Evolutionary conservation across 495 filamentous ascomycete species (phyloP).

Genomic region (Podospora bellae-mahoneyi): DNA sequence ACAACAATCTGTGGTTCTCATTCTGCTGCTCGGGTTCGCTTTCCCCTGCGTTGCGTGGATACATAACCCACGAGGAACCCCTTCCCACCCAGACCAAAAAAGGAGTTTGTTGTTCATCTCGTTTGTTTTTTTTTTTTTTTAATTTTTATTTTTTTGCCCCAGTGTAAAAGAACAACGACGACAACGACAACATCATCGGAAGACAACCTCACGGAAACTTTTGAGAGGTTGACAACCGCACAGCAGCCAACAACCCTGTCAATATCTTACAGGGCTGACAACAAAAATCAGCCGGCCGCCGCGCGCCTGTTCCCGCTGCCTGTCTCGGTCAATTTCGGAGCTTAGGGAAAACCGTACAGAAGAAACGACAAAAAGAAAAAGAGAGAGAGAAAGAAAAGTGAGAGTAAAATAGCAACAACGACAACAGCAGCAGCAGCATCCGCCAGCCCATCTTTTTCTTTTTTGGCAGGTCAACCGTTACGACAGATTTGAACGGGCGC

Average conservation of each 20-base stretch:
- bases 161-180: neutral
- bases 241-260: neutral
- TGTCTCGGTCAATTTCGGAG: slow-evolving; percentile 26
- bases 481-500: slow-evolving; percentile 2
- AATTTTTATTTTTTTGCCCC: neutral
- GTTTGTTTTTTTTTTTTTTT: neutral
- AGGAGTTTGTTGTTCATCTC: neutral
- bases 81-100: slow-evolving; percentile 14
- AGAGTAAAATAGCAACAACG: neutral
- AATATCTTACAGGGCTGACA: slow-evolving; percentile 1
- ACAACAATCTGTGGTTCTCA: neutral
- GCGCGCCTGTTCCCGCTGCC: slow-evolving; percentile 15
- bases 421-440: too few relatives aligned
- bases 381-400: neutral
- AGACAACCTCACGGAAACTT: neutral
- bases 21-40: neutral
- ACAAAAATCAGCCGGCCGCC: neutral
- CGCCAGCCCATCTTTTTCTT: neutral
- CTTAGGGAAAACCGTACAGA: slow-evolving; percentile 14
- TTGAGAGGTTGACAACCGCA: neutral
- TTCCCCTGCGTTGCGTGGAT: slow-evolving; percentile 15
- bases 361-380: slow-evolving; percentile 13
- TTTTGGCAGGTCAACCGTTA: slow-evolving; percentile 6
- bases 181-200: neutral
- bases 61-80: slow-evolving; percentile 29